Conservation (phyloP, 2,329 filamentous ascomycete species). For the Penicillium griseofulvum region DNA sequence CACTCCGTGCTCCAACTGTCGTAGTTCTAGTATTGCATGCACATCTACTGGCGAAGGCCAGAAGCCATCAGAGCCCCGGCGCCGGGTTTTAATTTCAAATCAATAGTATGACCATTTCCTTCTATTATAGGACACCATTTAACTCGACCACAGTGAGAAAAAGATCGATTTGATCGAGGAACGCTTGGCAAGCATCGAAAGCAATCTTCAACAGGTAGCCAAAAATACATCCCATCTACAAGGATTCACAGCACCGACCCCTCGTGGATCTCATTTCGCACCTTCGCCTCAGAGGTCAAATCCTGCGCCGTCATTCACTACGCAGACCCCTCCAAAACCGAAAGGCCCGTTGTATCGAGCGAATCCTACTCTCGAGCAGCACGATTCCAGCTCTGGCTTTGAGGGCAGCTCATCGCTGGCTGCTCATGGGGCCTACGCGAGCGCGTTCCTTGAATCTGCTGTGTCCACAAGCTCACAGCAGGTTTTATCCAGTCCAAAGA, state of each 20-base stretch:
- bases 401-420: conserved; percentile 52
- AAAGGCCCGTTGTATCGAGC: conserved; percentile 19
- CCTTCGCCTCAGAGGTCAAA: conserved; percentile 7
- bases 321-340: neutral
- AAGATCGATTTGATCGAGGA: conserved; percentile 55
- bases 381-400: conserved; percentile 35
- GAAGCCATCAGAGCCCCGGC: conserved; percentile 36
- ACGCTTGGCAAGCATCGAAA: conserved; percentile 50
- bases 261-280: conserved; percentile 5
- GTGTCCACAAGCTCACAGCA: conserved; percentile 37
- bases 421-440: conserved; percentile 50
- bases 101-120: conserved; percentile 36
- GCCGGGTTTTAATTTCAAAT: conserved; percentile 42
- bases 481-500: conserved; percentile 37
- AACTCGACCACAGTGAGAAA: conserved; percentile 42
- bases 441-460: conserved; percentile 42
- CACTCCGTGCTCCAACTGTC: conserved; percentile 43
- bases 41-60: conserved; percentile 39
- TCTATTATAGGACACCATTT: neutral
- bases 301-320: conserved; percentile 2
- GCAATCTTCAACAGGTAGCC: conserved; percentile 28
- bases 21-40: conserved; percentile 37
- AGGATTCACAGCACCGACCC: neutral
- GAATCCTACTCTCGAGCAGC: conserved; percentile 28
- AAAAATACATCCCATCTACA: conserved; percentile 9